Evolutionary conservation across 768 basidiomycete genomes (phyloP).

Genomic region (Rhodotorula graminis): DNA sequence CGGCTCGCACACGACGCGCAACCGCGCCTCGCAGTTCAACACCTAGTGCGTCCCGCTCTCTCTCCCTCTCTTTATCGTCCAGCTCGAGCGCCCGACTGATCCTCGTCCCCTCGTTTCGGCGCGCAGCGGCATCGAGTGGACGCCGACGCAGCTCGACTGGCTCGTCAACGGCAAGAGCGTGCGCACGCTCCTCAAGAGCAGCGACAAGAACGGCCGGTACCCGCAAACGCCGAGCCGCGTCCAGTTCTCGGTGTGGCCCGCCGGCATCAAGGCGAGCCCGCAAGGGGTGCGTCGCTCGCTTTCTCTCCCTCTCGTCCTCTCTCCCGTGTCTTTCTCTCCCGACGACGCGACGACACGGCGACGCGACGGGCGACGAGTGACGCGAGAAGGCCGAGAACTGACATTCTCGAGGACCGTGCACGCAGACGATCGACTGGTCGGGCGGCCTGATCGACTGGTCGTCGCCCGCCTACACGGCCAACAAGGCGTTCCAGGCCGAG

Average conservation of each 20-base stretch:
- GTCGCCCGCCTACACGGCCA: conserved; percentile 39
- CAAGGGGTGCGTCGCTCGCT: conserved; percentile 36
- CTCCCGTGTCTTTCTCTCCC: too few relatives aligned
- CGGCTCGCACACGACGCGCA: not conserved
- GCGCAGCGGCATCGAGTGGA: conserved; percentile 32
- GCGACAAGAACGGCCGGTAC: conserved; percentile 42
- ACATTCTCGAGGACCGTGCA: too few relatives aligned
- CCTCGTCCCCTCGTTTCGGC: too few relatives aligned
- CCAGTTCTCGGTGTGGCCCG: conserved; percentile 48
- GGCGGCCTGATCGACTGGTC: conserved; percentile 47
- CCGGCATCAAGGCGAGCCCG: conserved; percentile 39
- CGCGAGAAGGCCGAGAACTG: too few relatives aligned
- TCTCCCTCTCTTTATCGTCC: not conserved
- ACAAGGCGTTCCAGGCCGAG: conserved; percentile 42
- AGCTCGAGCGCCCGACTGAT: not conserved
- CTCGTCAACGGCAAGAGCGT: conserved; percentile 39
- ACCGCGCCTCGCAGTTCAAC: conserved; percentile 25
- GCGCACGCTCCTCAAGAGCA: conserved; percentile 41
- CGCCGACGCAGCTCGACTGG: conserved; percentile 33
- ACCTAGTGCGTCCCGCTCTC: conserved; percentile 3
- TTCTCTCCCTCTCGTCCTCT: too few relatives aligned
- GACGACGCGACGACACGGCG: too few relatives aligned
- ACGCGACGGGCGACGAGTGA: too few relatives aligned
- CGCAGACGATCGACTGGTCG: conserved; percentile 46
- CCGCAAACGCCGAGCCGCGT: conserved; percentile 46